Base-by-base conservation (phyloP, 1,139 yeast species). In the Candida tetrigidarum region DNA sequence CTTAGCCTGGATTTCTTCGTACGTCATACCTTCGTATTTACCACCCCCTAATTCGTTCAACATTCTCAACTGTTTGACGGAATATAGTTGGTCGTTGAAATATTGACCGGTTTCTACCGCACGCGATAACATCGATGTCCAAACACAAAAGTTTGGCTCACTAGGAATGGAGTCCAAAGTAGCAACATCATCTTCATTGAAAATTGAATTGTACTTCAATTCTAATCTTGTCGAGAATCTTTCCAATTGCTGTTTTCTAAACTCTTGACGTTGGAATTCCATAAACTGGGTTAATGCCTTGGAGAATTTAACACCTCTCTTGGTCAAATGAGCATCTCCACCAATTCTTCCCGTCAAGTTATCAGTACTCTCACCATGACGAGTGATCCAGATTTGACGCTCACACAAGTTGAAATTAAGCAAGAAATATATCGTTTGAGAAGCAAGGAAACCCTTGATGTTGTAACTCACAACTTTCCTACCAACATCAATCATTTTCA, bases 401-500 rank as follows among this genome's bases (percentile, higher is more conserved):
- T 90, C 96, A 48, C 89, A 82, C 35, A 93, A 74, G 60, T 93
- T 93, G 76, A 93, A 92, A 63, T 93, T 93, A 52, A 93, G 74
- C 53, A 93, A 69, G 68, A 91, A 93, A 62, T 89, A 92, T 37
- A 92, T 89, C 2, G 96, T 88, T 61, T 93, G 98, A 1, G 97
- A 93, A 0, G 97, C 92, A 45, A 93, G 71, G 58, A 90, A 93
- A 0, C 98, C 98, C 57, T 88, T 90, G 46, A 92, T 88, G 60
- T 91, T 90, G 62, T 85, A 91, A 42, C 97, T 87, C 37, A 91
- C 96, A 36, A 92, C 91, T 62, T 93, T 93, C 56, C 89, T 84
- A 5, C 98, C 98, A 8, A 92, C 97, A 63, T 93, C 93, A 49
- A 93, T 90, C 95, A 93, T 91, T 66, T 93, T 91, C 50, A 92